These are phyloP conservation scores for Starmerella davenportii DNA, from an alignment of 805 yeast species.

Conservation along the genomic window DNA sequence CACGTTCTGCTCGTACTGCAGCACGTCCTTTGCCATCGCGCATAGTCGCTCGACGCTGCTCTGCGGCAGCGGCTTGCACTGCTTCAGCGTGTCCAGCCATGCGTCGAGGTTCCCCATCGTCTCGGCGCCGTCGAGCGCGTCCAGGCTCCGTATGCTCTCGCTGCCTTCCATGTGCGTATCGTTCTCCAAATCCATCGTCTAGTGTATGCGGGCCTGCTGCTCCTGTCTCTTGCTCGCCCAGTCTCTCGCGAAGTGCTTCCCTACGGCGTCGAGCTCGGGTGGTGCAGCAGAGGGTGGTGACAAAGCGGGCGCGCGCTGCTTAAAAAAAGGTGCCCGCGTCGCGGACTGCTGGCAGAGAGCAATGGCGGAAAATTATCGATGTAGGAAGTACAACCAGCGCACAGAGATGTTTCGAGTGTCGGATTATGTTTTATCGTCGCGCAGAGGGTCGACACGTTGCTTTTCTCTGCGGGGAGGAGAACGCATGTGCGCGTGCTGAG, in stretches of 20 bases:
- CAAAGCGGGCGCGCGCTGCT: background rate
- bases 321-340: too few species aligned
- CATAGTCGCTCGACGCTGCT: constrained; percentile 66
- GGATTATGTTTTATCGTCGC: too few species aligned
- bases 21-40: constrained; percentile 77
- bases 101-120: constrained; percentile 42
- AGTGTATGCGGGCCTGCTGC: too few species aligned
- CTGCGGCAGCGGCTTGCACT: constrained; percentile 74
- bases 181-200: constrained; percentile 23
- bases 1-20: constrained; percentile 82
- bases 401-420: too few species aligned
- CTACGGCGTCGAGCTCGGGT: too few species aligned
- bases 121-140: constrained; percentile 20
- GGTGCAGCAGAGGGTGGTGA: too few species aligned
- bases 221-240: background rate
- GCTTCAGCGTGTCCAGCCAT: constrained; percentile 71
- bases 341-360: too few species aligned
- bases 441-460: too few species aligned
- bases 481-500: too few species aligned
- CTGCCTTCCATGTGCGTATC: constrained; percentile 27
- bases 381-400: too few species aligned
- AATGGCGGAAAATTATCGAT: too few species aligned
- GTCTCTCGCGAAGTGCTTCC: background rate
- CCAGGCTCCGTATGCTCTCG: constrained; percentile 19
- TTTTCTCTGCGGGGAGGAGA: too few species aligned